phyloP scores from a whole-genome alignment of 768 basidiomycete species.

The Kwoniella pini region DNA sequence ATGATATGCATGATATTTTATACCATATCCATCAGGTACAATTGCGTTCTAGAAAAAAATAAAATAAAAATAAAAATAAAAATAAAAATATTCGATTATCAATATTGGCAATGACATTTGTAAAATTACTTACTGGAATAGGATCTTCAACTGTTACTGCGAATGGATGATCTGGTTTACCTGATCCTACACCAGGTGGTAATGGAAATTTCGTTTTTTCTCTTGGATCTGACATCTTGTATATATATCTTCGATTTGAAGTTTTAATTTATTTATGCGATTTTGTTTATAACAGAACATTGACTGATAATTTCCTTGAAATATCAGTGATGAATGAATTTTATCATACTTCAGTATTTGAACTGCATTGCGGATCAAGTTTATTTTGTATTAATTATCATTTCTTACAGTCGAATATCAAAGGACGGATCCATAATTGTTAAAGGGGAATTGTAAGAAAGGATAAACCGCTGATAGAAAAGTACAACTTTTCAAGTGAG shows the following conservation, averaged over 20 bases:
- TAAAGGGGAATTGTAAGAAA: too few relatives aligned
- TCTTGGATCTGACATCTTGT: not conserved
- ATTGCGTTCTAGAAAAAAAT: constrained; percentile 38
- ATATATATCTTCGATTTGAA: not conserved
- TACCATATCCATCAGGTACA: constrained; percentile 50
- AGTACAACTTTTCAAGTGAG: too few relatives aligned
- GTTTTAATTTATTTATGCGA: not conserved
- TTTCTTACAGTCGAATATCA: too few relatives aligned
- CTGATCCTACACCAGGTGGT: constrained; percentile 40
- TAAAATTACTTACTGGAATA: constrained; percentile 33
- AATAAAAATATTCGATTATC: too few relatives aligned
- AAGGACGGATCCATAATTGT: too few relatives aligned
- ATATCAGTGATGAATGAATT: too few relatives aligned
- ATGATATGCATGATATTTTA: constrained; percentile 52
- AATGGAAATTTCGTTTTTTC: constrained; percentile 26
- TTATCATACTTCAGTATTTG: too few relatives aligned
- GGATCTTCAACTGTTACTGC: constrained; percentile 49
- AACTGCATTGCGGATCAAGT: too few relatives aligned
- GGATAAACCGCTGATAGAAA: too few relatives aligned
- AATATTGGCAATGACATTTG: not conserved
- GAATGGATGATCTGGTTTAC: constrained; percentile 49
- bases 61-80: not conserved
- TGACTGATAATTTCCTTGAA: too few relatives aligned
- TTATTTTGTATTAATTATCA: too few relatives aligned
- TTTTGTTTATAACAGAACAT: not conserved